phyloP scores from a whole-genome alignment of 345 rosid genomes.

The Crucihimalaya himalaica region DNA sequence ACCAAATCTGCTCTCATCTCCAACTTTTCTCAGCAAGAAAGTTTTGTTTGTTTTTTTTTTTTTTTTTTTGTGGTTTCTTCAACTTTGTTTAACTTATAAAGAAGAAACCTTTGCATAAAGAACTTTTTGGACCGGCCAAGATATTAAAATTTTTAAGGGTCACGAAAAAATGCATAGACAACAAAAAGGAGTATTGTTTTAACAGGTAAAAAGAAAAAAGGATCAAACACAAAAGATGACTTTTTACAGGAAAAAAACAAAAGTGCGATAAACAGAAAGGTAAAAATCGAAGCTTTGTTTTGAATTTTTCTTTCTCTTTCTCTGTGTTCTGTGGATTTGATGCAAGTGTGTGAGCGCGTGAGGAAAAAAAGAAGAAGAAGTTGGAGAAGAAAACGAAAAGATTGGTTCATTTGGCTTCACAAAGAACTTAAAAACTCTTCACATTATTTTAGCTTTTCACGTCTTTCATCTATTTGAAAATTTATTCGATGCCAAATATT shows the following conservation, averaged over 20 bases:
- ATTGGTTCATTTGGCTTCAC: constrained; percentile 51
- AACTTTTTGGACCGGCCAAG: constrained; percentile 34
- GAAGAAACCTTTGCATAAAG: constrained; percentile 35
- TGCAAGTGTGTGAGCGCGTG: constrained; percentile 11
- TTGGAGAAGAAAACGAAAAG: constrained; percentile 53
- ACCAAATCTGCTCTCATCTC: constrained; percentile 91
- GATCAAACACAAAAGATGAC: constrained; percentile 36
- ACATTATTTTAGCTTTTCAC: constrained; percentile 22
- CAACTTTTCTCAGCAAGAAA: background rate
- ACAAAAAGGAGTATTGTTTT: constrained; percentile 3
- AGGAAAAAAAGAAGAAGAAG: constrained; percentile 22
- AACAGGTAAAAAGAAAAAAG: constrained; percentile 16
- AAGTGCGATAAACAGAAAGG: constrained; percentile 33
- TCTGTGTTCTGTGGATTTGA: background rate
- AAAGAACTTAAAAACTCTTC: constrained; percentile 28
- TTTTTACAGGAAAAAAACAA: constrained; percentile 44
- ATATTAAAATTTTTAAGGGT: constrained; percentile 7
- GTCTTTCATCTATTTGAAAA: constrained; percentile 37
- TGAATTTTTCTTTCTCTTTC: background rate
- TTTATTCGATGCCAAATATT: constrained; percentile 25
- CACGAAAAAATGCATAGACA: constrained; percentile 22
- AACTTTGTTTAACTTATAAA: constrained; percentile 20
- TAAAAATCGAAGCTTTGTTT: constrained; percentile 29
- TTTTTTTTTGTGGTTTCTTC: background rate
- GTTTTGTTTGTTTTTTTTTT: background rate